A percentile compares a stretch with the other conserved stretches of the same genome.
phyloP scores from a whole-genome alignment of 2,329 filamentous ascomycete genomes.

The Neocucurbitaria cava region DNA sequence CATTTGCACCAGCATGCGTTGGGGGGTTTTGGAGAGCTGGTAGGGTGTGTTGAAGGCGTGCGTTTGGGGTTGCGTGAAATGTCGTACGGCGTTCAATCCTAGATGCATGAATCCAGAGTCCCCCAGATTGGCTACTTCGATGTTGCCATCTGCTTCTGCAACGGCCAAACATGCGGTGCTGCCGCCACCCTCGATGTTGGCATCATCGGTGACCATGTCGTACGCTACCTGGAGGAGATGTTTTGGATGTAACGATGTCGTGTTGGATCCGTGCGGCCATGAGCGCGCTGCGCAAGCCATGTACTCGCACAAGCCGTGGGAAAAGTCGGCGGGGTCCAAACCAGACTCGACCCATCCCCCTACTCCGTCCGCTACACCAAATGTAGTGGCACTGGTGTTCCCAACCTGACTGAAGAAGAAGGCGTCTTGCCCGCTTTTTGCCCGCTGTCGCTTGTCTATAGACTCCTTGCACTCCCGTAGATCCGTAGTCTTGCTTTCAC shows the following conservation, averaged over 20 bases:
- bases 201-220: constrained; percentile 78
- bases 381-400: constrained; percentile 73
- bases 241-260: constrained; percentile 64
- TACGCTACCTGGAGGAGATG: constrained; percentile 84
- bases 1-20: constrained; percentile 78
- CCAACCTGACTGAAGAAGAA: constrained; percentile 90
- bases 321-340: constrained; percentile 93
- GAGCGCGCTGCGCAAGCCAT: constrained; percentile 81
- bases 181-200: constrained; percentile 78
- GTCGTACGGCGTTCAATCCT: constrained; percentile 82
- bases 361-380: constrained; percentile 93
- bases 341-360: constrained; percentile 94
- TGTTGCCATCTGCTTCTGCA: constrained; percentile 71
- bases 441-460: constrained; percentile 66
- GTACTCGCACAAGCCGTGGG: constrained; percentile 89
- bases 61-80: constrained; percentile 84
- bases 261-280: constrained; percentile 54
- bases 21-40: constrained; percentile 87
- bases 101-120: constrained; percentile 94
- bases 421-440: constrained; percentile 89
- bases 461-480: constrained; percentile 39
- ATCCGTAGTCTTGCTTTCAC: constrained; percentile 29
- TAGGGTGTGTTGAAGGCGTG: constrained; percentile 98
- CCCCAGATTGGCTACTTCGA: constrained; percentile 92
- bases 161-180: constrained; percentile 92